Conservation (phyloP, 75 land plant species). For the Selaginella moellendorffii region DNA sequence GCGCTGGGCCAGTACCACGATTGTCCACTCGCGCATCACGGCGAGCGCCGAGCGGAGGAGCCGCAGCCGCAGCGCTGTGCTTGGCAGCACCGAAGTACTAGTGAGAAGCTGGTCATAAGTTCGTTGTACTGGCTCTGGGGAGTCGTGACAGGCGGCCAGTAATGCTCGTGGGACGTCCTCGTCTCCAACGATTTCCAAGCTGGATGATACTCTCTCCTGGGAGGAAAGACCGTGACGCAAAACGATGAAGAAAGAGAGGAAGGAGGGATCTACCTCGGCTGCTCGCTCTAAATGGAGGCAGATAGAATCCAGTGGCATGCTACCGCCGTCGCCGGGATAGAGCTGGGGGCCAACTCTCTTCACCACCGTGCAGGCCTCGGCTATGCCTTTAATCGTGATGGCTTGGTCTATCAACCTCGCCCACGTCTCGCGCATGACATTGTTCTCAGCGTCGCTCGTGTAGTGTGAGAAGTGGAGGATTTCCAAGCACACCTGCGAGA, state of each 20-base stretch:
- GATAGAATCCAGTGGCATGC: slow-evolving; percentile 79
- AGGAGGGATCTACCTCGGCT: too few relatives aligned
- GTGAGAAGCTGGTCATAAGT: slow-evolving; percentile 76
- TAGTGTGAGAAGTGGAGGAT: slow-evolving; percentile 91
- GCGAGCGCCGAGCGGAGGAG: slow-evolving; percentile 79
- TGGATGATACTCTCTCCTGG: slow-evolving; percentile 60
- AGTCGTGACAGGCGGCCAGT: slow-evolving; percentile 69
- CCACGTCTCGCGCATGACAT: slow-evolving; percentile 88
- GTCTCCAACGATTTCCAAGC: slow-evolving; percentile 69
- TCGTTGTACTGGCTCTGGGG: slow-evolving; percentile 68
- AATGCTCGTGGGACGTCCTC: slow-evolving; percentile 89
- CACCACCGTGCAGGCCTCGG: slow-evolving; percentile 83
- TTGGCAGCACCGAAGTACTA: slow-evolving; percentile 46
- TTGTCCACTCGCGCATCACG: slow-evolving; percentile 83
- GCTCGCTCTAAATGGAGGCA: slow-evolving; percentile 97
- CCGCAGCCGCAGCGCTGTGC: slow-evolving; percentile 53
- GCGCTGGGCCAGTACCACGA: slow-evolving; percentile 38
- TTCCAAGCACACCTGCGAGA: slow-evolving; percentile 70
- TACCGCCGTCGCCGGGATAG: slow-evolving; percentile 87
- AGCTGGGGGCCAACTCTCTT: slow-evolving; percentile 74
- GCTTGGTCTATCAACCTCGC: slow-evolving; percentile 87
- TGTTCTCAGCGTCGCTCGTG: slow-evolving; percentile 72
- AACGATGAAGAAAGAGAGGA: too few relatives aligned
- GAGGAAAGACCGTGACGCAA: not conserved
- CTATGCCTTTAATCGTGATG: slow-evolving; percentile 67